A percentile compares a stretch with the other conserved stretches of the same genome.
These are phyloP conservation scores for Aschersonia sp. DNA, from an alignment of 2,329 filamentous ascomycete genomes.

Conservation along the genomic window DNA sequence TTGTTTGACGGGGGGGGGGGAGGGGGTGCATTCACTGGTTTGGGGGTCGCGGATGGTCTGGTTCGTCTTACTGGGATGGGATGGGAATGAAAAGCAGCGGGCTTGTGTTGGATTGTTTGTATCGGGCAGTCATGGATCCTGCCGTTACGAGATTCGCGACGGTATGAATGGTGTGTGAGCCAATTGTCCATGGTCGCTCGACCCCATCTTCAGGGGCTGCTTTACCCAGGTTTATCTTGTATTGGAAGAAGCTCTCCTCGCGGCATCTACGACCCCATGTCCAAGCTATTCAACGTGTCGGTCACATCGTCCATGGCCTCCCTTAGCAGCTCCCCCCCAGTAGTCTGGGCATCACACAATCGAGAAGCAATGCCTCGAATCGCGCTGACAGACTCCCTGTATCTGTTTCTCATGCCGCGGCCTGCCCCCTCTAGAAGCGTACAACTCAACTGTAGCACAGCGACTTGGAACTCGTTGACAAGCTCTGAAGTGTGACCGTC, in stretches of 20 bases:
- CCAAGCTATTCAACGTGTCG: conserved; percentile 10
- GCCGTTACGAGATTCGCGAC: too few relatives aligned
- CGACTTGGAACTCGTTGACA: conserved; percentile 35
- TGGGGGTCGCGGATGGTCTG: neutral
- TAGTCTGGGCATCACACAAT: neutral
- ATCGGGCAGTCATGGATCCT: too few relatives aligned
- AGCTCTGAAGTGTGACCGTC: conserved; percentile 10
- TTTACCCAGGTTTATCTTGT: neutral
- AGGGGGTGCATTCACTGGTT: too few relatives aligned
- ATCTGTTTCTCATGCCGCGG: conserved; percentile 31
- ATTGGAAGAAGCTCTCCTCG: neutral
- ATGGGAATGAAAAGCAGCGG: neutral
- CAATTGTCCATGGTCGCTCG: too few relatives aligned
- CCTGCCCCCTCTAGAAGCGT: conserved; percentile 33
- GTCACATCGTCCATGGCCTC: conserved; percentile 32
- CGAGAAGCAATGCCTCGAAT: conserved; percentile 29
- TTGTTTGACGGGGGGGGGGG: neutral
- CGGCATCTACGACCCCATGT: neutral
- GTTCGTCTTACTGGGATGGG: neutral
- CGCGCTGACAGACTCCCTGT: conserved; percentile 34
- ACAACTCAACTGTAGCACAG: conserved; percentile 40
- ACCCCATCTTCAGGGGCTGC: too few relatives aligned
- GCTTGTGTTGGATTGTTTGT: too few relatives aligned
- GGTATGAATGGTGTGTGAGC: too few relatives aligned
- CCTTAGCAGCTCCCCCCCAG: conserved; percentile 15